Evolutionary conservation across 805 yeast genomes (phyloP), one percentile per base, ranked within the genome.

Genomic region (Ogataea pilisensis): DNA sequence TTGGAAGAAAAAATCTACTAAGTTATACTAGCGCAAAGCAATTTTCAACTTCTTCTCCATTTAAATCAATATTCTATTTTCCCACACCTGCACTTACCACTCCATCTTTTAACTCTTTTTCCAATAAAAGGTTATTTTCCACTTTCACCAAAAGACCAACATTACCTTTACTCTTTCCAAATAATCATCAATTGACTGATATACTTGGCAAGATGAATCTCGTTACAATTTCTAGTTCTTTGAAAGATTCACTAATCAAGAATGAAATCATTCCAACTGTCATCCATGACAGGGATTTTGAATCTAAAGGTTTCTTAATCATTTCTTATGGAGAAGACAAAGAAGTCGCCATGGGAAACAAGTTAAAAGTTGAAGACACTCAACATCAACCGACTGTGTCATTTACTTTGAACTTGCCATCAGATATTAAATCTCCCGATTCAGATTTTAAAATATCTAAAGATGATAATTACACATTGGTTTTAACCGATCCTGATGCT

Each of bases 401-500:
- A 48, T 79, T 85, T 63, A 77, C 89, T 13, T 66, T 80, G 46
- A 55, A 57, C 25, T 22, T 54, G 4, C 38, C 53, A 9, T 48
- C 58, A 14, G 63, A 60, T 32, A 46, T 54, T 14, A 65, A 68
- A 29, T 63, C 66, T 39, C 34, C 39, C 1, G 37, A 41, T 11
- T 71, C 72, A 32, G 70, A 69, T 27, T 52, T 70, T 48, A 70
- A 68, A 46, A 64, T 73, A 29, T 55, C 65, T 13, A 51, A 61
- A 19, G 61, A 70, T 20, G 82, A 79, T 49, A 64, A 72, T 37
- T 89, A 84, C 65, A 78, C 93, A 9, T 65, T 90, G 49, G 85
- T 85, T 3, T 51, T 89, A 49, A 90, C 96, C 7, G 96, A 89
- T 62, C 97, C 97, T 1, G 96, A 89, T 68, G 96, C 96, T 7